Base-by-base conservation (phyloP, 2,329 filamentous ascomycete genomes). In the Pyricularia pennisetigena region DNA sequence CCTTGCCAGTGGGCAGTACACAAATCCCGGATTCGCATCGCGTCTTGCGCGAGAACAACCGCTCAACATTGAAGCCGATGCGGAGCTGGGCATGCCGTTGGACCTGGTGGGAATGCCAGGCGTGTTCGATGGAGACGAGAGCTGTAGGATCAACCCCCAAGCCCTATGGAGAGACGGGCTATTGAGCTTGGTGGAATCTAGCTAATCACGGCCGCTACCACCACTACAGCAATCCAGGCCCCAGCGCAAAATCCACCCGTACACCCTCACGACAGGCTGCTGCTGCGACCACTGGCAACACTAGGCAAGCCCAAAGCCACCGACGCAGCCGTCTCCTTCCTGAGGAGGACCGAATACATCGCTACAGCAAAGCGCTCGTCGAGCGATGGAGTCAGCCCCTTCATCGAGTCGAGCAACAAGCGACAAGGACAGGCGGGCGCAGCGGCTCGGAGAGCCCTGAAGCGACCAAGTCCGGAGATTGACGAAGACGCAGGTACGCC, bases 261-360 rank as follows among this genome's bases (percentile, higher is more conserved):
- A 68, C 93, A 97, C 73, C 90, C 94, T 8, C 89, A 91, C 74
- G 95, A 99, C 80, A 88, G 92, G 71, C 85, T 88, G 14, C 89
- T 99, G 67, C 86, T 99, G 70, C 88, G 93, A 75, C 91, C 93
- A 6, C 87, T 97, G 49, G 88, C 93, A 49, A 89, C 92, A 65
- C 86, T 99, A 26, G 93, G 93, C 73, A 97, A 97, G 78, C 89
- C 90, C 63, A 91, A 92, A 73, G 86, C 88, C 61, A 87, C 87
- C 70, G 90, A 92, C 71, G 84, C 90, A 23, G 89, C 90, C 71
- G 93, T 97, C 68, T 97, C 93, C 71, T 99, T 99, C 85, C 86
- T 99, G 72, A 92, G 95, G 69, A 88, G 94, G 74, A 98, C 95
- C 68, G 95, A 99, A 78, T 98, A 98, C 80, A 97, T 97, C 75